These are phyloP conservation scores for Acmispon strigosus DNA, from an alignment of 306 rosid genomes.

Conservation along the genomic window DNA sequence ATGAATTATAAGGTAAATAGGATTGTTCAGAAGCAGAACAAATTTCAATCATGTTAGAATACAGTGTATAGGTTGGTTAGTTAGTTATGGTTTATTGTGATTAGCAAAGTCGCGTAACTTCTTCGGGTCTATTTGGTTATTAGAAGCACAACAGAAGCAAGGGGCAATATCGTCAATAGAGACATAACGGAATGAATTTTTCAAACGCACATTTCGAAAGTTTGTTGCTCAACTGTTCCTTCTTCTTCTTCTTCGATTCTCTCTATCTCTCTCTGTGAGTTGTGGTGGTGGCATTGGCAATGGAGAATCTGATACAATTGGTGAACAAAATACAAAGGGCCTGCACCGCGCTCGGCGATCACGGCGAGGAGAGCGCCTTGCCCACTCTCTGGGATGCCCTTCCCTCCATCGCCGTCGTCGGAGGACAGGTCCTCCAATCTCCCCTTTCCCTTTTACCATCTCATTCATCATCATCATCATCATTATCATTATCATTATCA, in stretches of 20 bases:
- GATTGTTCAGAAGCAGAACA: neutral
- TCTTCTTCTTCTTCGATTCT: conserved; percentile 9
- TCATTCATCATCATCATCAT: neutral
- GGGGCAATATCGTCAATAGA: conserved; percentile 24
- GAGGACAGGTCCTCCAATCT: conserved; percentile 71
- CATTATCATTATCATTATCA: too few relatives aligned
- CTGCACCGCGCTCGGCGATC: conserved; percentile 96
- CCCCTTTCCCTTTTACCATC: neutral
- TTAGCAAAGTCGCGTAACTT: too few relatives aligned
- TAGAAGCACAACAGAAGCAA: neutral
- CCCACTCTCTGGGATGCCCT: conserved; percentile 99
- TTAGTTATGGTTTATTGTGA: too few relatives aligned
- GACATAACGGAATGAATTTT: conserved; percentile 13
- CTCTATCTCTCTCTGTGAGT: neutral
- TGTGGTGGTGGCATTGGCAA: conserved; percentile 6
- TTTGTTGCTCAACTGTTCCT: conserved; percentile 6
- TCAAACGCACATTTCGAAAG: conserved; percentile 31
- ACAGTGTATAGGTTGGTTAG: too few relatives aligned
- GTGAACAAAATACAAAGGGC: conserved; percentile 97
- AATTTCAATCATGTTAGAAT: too few relatives aligned
- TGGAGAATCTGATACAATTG: conserved; percentile 89
- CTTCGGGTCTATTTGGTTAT: too few relatives aligned
- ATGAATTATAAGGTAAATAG: neutral
- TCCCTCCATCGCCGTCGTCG: conserved; percentile 97
- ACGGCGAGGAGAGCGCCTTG: conserved; percentile 84